These are phyloP conservation scores for Saccharomycopsis sp. DNA, from an alignment of 805 yeast species.

Conservation along the genomic window DNA sequence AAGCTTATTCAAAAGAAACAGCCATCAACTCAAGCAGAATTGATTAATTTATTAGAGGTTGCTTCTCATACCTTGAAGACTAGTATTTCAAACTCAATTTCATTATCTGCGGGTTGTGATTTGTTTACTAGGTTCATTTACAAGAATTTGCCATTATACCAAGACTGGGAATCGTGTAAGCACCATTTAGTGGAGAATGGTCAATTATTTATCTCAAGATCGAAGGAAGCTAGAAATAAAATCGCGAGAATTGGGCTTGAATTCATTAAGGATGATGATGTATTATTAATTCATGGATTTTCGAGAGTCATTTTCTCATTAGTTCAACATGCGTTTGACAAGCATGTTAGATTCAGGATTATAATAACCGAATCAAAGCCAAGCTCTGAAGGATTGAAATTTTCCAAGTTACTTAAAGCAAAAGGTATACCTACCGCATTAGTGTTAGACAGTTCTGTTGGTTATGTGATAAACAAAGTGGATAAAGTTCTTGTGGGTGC, in stretches of 20 bases:
- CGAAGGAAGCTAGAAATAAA: constrained; percentile 80
- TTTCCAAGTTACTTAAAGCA: constrained; percentile 61
- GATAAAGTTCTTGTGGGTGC: constrained; percentile 96
- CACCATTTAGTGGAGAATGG: constrained; percentile 90
- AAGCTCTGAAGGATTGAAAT: constrained; percentile 51
- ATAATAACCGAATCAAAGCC: constrained; percentile 93
- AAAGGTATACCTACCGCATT: constrained; percentile 80
- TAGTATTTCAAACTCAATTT: constrained; percentile 83
- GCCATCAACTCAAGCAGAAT: constrained; percentile 90
- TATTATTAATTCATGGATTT: constrained; percentile 79
- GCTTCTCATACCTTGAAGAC: constrained; percentile 70
- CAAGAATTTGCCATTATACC: constrained; percentile 75
- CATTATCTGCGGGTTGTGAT: constrained; percentile 96
- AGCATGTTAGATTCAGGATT: constrained; percentile 72
- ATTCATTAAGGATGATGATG: constrained; percentile 90
- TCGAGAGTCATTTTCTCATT: constrained; percentile 85
- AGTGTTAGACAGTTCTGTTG: constrained; percentile 90
- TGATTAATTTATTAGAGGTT: constrained; percentile 70
- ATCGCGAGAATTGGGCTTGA: constrained; percentile 85
- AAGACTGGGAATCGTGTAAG: constrained; percentile 93
- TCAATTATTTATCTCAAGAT: constrained; percentile 81
- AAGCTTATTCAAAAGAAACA: constrained; percentile 74
- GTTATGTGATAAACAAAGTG: constrained; percentile 82
- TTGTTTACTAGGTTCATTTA: constrained; percentile 89
- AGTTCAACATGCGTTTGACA: constrained; percentile 67